phyloP scores from a whole-genome alignment of 768 basidiomycete genomes.

The Coprinellus aureogranulatus region DNA sequence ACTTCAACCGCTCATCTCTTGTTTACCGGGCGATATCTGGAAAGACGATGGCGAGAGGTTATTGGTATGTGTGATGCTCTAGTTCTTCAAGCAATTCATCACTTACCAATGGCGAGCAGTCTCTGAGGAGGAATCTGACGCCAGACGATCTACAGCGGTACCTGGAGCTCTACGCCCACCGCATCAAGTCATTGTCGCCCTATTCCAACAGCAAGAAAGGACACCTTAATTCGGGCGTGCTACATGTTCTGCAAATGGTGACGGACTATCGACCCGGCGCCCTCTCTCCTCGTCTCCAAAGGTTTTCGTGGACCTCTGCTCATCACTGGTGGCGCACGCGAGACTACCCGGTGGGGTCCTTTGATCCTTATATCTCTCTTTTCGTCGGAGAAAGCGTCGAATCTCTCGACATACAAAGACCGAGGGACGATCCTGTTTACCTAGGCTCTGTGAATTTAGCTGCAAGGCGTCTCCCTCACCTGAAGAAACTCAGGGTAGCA shows the following conservation, averaged over 20 bases:
- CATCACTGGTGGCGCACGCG: background rate
- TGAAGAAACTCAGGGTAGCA: background rate
- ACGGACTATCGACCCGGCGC: background rate
- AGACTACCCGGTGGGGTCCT: background rate
- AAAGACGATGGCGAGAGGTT: background rate
- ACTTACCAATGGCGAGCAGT: too few relatives aligned
- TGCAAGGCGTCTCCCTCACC: background rate
- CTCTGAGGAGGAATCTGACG: background rate
- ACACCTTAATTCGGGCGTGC: background rate
- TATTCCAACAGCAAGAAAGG: too few relatives aligned
- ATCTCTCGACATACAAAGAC: background rate
- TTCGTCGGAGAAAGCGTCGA: background rate
- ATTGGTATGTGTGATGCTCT: too few relatives aligned
- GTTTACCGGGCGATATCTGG: constrained; percentile 7
- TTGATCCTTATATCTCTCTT: background rate
- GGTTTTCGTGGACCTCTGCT: background rate
- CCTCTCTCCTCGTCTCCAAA: background rate
- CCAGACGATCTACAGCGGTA: background rate
- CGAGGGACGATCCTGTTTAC: background rate
- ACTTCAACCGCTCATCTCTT: constrained; percentile 11
- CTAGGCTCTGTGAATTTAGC: background rate
- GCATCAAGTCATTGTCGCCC: background rate
- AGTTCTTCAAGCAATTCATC: too few relatives aligned
- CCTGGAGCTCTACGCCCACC: background rate
- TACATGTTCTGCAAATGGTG: background rate